Conservation (phyloP, 768 basidiomycete species). For the Russula olivacea region DNA sequence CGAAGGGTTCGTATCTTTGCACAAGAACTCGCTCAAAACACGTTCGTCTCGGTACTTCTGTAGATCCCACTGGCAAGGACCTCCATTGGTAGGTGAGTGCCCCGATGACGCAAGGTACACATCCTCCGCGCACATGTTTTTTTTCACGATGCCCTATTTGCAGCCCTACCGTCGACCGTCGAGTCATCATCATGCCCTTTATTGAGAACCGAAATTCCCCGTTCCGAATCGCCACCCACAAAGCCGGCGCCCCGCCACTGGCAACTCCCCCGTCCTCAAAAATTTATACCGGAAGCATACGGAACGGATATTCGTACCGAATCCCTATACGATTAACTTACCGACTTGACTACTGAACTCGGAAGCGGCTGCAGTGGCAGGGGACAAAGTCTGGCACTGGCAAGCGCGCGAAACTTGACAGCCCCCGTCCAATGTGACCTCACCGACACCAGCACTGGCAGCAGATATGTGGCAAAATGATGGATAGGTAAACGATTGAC, state of each 20-base stretch:
- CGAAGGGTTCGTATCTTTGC: too few species aligned
- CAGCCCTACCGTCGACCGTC: not conserved
- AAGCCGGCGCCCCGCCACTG: too few species aligned
- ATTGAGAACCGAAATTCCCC: not conserved
- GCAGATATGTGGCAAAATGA: too few species aligned
- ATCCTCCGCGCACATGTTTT: not conserved
- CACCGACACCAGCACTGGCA: too few species aligned
- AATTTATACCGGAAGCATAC: not conserved
- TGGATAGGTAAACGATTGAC: too few species aligned
- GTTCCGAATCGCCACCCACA: not conserved
- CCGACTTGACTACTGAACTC: too few species aligned
- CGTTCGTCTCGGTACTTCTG: constrained; percentile 84
- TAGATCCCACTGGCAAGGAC: constrained; percentile 44
- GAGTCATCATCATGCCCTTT: not conserved
- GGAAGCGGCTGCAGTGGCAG: too few species aligned
- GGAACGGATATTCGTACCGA: not conserved
- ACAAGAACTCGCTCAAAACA: constrained; percentile 62
- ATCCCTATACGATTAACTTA: not conserved
- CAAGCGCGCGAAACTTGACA: too few species aligned
- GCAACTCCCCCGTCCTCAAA: not conserved
- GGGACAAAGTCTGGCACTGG: too few species aligned
- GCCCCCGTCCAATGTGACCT: too few species aligned
- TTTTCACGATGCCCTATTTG: not conserved
- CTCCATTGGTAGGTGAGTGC: not conserved
- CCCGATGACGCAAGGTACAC: not conserved